phyloP scores from a whole-genome alignment of 441 rosid genomes.

The Geranium incanum region DNA sequence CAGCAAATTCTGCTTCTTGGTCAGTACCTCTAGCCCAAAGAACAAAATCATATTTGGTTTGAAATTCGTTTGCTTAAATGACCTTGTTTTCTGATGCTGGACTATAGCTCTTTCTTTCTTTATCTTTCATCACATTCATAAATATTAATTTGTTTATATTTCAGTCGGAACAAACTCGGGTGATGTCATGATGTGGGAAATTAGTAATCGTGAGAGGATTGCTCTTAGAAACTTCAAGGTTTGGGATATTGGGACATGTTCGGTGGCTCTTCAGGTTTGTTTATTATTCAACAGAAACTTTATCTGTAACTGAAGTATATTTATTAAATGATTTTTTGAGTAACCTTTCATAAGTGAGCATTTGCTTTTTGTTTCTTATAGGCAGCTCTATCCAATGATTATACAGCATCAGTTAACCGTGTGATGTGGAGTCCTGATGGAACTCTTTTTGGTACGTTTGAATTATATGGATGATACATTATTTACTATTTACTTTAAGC shows the following conservation, averaged over 20 bases:
- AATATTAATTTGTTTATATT: conserved; percentile 12
- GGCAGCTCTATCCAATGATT: conserved; percentile 57
- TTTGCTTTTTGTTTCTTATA: conserved; percentile 24
- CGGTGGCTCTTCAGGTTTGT: conserved; percentile 58
- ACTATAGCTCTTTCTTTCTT: conserved; percentile 8
- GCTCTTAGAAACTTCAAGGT: conserved; percentile 52
- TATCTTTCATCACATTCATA: background rate
- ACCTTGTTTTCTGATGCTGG: conserved; percentile 9
- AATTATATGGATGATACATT: background rate
- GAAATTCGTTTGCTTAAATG: conserved; percentile 4
- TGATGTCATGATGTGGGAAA: conserved; percentile 63
- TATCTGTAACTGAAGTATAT: background rate
- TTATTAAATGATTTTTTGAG: conserved; percentile 13
- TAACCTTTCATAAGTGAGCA: conserved; percentile 13
- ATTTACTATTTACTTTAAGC: background rate
- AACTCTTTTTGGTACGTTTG: conserved; percentile 54
- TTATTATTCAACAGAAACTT: conserved; percentile 16
- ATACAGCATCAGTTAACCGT: conserved; percentile 59
- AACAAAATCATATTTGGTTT: conserved; percentile 10
- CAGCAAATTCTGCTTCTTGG: conserved; percentile 72
- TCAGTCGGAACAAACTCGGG: conserved; percentile 83
- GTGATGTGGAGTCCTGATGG: conserved; percentile 92
- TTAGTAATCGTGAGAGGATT: conserved; percentile 59
- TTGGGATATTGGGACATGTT: conserved; percentile 52
- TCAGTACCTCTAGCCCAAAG: conserved; percentile 23